Conservation (phyloP, 176 grass and related monocot genomes). For the Olyra latifolia region DNA sequence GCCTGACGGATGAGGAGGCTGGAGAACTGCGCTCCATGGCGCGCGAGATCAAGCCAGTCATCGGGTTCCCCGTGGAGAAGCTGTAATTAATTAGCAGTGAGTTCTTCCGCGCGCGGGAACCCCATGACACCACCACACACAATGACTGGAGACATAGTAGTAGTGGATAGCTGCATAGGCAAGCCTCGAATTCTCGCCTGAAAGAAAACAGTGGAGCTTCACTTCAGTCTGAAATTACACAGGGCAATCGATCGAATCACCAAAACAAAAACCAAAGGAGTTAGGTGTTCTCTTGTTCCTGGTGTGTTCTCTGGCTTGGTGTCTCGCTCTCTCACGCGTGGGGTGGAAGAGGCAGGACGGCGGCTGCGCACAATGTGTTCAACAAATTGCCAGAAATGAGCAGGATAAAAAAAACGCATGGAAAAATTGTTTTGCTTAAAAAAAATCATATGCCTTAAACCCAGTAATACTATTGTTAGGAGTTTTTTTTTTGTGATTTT, state of each 20-base stretch:
- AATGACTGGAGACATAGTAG: conserved; percentile 15
- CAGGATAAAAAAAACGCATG: too few relatives aligned
- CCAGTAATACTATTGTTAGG: too few relatives aligned
- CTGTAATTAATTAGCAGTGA: conserved; percentile 32
- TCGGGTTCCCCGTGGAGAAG: conserved; percentile 75
- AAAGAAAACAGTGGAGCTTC: not conserved
- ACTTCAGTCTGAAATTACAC: not conserved
- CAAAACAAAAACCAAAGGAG: not conserved
- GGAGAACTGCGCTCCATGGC: conserved; percentile 57
- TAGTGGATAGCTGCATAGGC: too few relatives aligned
- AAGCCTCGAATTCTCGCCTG: not conserved
- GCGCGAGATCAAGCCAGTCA: conserved; percentile 37
- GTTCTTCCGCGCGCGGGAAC: not conserved
- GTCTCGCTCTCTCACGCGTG: too few relatives aligned
- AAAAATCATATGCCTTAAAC: too few relatives aligned
- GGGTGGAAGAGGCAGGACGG: too few relatives aligned
- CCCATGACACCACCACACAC: not conserved
- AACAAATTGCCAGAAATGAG: too few relatives aligned
- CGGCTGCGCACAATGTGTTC: too few relatives aligned
- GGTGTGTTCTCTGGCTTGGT: too few relatives aligned
- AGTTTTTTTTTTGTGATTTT: too few relatives aligned
- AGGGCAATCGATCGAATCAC: not conserved
- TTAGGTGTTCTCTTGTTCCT: too few relatives aligned
- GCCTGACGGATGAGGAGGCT: conserved; percentile 49
- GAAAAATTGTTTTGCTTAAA: too few relatives aligned